A percentile compares a stretch with the other conserved stretches of the same genome.
These are phyloP conservation scores for Globisporangium paddicum DNA, from an alignment of 352 stramenopile genomes.

Conservation along the genomic window DNA sequence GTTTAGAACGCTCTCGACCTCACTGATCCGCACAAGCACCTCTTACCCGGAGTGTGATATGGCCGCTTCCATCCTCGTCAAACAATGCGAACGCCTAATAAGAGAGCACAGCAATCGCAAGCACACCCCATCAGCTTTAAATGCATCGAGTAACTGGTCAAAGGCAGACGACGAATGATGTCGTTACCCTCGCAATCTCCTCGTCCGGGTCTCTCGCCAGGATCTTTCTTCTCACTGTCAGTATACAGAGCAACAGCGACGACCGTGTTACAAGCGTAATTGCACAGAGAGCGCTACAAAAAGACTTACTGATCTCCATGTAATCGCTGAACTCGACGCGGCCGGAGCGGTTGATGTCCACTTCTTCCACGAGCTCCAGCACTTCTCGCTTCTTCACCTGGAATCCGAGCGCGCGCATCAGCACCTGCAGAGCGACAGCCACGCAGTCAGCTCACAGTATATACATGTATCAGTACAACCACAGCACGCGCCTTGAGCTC, in stretches of 20 bases:
- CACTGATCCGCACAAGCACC: background rate
- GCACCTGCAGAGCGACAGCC: conserved; percentile 24
- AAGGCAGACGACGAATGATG: background rate
- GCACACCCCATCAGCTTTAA: background rate
- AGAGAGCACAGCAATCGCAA: background rate
- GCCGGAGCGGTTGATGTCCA: conserved; percentile 82
- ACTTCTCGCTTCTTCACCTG: conserved; percentile 89
- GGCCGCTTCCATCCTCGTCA: conserved; percentile 88
- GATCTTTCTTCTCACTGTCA: conserved; percentile 72
- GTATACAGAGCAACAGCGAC: background rate
- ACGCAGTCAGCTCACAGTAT: background rate
- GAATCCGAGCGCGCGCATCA: conserved; percentile 93
- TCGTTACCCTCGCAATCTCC: conserved; percentile 82
- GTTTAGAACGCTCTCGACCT: background rate
- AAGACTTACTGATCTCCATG: conserved; percentile 83
- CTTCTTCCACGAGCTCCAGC: conserved; percentile 84
- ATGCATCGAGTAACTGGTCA: background rate
- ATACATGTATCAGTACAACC: background rate
- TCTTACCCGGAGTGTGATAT: conserved; percentile 77
- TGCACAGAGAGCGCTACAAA: background rate
- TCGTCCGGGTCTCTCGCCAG: conserved; percentile 87
- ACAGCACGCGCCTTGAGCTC: conserved; percentile 81
- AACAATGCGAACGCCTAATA: conserved; percentile 91
- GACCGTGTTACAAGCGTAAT: background rate
- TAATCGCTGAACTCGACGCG: conserved; percentile 90